These are phyloP conservation scores for Datura wrightii DNA, from an alignment of 257 asterid genomes.

Conservation along the genomic window DNA sequence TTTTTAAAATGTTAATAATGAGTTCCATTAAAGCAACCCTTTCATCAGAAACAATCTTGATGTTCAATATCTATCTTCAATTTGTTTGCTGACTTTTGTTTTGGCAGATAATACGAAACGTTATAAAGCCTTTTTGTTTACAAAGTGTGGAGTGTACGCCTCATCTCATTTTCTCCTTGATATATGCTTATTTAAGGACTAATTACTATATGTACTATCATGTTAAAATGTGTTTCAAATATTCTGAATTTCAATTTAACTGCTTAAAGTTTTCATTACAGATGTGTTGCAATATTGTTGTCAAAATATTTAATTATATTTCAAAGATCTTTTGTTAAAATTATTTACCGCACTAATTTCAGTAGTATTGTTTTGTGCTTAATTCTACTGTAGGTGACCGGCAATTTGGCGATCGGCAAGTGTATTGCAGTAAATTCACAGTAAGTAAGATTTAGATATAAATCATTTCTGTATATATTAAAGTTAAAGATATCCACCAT, in stretches of 20 bases:
- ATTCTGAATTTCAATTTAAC: too few relatives aligned
- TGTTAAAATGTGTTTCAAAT: too few relatives aligned
- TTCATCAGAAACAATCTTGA: background rate
- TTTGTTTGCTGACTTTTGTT: background rate
- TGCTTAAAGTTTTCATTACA: background rate
- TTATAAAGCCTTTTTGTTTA: too few relatives aligned
- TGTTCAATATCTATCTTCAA: background rate
- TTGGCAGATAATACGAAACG: background rate
- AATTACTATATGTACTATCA: too few relatives aligned
- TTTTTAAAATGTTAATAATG: background rate
- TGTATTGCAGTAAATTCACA: slow-evolving; percentile 1
- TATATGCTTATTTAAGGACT: too few relatives aligned
- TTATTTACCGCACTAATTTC: background rate
- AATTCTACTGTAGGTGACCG: background rate
- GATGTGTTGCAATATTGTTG: background rate
- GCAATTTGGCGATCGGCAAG: background rate
- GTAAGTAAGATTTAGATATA: background rate
- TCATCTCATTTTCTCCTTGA: too few relatives aligned
- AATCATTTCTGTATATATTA: background rate
- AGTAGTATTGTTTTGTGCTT: background rate
- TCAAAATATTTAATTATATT: background rate
- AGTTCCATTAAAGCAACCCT: background rate
- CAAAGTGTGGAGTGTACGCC: too few relatives aligned
- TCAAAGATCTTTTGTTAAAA: background rate
- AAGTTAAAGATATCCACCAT: background rate